Conservation (phyloP, 257 asterid genomes). For the Penstemon davidsonii region DNA sequence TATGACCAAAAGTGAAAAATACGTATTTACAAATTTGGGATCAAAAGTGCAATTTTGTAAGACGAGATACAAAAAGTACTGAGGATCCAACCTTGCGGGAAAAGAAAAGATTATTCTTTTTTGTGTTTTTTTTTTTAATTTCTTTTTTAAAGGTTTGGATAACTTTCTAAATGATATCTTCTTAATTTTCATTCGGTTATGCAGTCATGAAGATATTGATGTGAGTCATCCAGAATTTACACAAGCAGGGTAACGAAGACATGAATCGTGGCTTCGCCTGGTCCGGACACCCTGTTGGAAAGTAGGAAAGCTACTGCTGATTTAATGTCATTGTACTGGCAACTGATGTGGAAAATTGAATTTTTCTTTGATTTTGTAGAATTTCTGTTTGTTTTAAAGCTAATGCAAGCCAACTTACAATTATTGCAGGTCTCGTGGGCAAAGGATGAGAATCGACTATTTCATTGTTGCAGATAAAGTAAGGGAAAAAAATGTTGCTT, state of each 20-base stretch:
- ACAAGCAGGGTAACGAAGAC: slow-evolving; percentile 75
- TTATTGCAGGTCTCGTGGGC: slow-evolving; percentile 84
- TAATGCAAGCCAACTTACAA: slow-evolving; percentile 8
- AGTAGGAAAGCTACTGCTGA: slow-evolving; percentile 53
- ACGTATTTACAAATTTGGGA: too few species aligned
- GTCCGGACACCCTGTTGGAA: slow-evolving; percentile 95
- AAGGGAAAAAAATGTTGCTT: slow-evolving; percentile 61
- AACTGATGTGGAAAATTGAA: slow-evolving; percentile 1
- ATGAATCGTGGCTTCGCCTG: slow-evolving; percentile 91
- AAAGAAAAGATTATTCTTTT: neutral
- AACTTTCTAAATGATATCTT: slow-evolving; percentile 12
- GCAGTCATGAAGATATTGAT: slow-evolving; percentile 87
- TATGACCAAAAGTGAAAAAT: too few species aligned
- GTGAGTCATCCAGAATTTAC: slow-evolving; percentile 95
- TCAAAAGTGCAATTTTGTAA: too few species aligned
- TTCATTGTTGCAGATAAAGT: slow-evolving; percentile 70
- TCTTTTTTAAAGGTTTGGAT: too few species aligned
- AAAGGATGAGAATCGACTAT: slow-evolving; percentile 97
- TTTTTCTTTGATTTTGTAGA: slow-evolving; percentile 9
- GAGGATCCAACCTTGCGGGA: too few species aligned
- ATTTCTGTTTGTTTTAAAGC: slow-evolving; percentile 16
- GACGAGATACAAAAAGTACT: too few species aligned
- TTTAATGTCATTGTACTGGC: neutral
- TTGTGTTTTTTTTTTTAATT: too few species aligned
- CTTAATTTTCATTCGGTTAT: slow-evolving; percentile 32